These are phyloP conservation scores for Coniferiporia sulphurascens DNA, from an alignment of 1,284 basidiomycete genomes.

Conservation along the genomic window DNA sequence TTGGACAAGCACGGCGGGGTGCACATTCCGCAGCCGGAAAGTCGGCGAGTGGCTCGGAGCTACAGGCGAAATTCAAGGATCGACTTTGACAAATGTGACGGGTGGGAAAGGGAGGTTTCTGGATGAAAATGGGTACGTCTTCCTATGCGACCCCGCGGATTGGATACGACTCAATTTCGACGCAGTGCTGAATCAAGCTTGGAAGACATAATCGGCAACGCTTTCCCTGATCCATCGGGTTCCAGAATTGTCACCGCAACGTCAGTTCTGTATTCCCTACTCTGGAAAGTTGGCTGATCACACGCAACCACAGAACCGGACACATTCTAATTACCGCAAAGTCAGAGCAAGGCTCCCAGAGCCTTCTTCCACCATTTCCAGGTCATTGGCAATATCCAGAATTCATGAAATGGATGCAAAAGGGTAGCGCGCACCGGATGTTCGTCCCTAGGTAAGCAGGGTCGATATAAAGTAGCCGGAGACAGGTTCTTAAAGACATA, in stretches of 20 bases:
- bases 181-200: neutral
- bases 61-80: conserved; percentile 30
- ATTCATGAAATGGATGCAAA: conserved; percentile 44
- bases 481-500: conserved; percentile 7
- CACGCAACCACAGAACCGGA: conserved; percentile 39
- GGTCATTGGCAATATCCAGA: conserved; percentile 40
- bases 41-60: conserved; percentile 53
- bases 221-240: neutral
- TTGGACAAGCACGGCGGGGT: conserved; percentile 40
- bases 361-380: conserved; percentile 47
- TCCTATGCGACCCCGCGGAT: neutral
- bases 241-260: conserved; percentile 38
- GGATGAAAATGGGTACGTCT: conserved; percentile 31
- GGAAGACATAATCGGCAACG: conserved; percentile 4
- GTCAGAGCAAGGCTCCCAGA: conserved; percentile 29
- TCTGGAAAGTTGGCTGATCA: neutral
- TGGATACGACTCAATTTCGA: neutral
- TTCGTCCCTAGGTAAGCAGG: conserved; percentile 52
- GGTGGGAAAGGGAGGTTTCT: conserved; percentile 31
- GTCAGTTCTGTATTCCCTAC: conserved; percentile 32
- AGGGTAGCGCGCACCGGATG: conserved; percentile 29
- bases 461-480: conserved; percentile 4
- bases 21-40: conserved; percentile 53
- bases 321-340: conserved; percentile 48
- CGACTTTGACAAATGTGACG: conserved; percentile 35